Evolutionary conservation across 2,329 filamentous ascomycete genomes (phyloP).

Genomic region (Coccinonectria pachysandricola): DNA sequence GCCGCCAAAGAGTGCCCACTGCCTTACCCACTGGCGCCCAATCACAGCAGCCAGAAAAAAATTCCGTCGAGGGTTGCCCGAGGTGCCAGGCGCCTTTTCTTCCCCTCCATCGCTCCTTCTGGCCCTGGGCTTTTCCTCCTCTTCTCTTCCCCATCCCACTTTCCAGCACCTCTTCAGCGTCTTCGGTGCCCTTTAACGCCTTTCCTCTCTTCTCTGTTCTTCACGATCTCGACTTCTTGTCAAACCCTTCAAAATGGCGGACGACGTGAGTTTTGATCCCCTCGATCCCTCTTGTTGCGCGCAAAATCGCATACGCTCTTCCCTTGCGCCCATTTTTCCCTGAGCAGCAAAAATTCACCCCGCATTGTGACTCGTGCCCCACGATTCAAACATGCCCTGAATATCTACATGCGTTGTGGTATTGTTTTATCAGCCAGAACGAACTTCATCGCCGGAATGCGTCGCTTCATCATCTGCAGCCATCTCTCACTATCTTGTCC

Average conservation of each 20-base stretch:
- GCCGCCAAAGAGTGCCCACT: constrained; percentile 16
- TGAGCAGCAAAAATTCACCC: constrained; percentile 35
- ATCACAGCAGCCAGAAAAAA: constrained; percentile 29
- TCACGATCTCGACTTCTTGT: constrained; percentile 24
- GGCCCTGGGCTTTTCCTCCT: constrained; percentile 18
- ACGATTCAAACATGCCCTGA: constrained; percentile 17
- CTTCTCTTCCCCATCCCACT: constrained; percentile 21
- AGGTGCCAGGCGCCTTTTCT: constrained; percentile 24
- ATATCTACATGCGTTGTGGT: constrained; percentile 6
- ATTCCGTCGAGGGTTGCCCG: constrained; percentile 20
- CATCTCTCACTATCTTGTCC: no score
- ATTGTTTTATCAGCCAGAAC: constrained; percentile 7
- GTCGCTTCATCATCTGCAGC: constrained; percentile 1
- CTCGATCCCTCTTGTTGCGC: constrained; percentile 4
- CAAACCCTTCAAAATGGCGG: constrained; percentile 46
- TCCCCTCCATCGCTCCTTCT: constrained; percentile 20
- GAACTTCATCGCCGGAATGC: constrained; percentile 3
- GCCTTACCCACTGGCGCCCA: constrained; percentile 19
- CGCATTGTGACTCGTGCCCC: constrained; percentile 33
- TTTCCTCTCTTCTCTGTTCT: constrained; percentile 18
- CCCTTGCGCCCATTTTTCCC: constrained; percentile 21
- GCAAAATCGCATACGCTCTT: constrained; percentile 15
- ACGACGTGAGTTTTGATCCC: constrained; percentile 38
- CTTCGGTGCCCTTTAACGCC: no score
- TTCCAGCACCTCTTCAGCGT: constrained; percentile 18